Base-by-base conservation (phyloP, 2,329 filamentous ascomycete species). In the Trichoderma guizhouense region DNA sequence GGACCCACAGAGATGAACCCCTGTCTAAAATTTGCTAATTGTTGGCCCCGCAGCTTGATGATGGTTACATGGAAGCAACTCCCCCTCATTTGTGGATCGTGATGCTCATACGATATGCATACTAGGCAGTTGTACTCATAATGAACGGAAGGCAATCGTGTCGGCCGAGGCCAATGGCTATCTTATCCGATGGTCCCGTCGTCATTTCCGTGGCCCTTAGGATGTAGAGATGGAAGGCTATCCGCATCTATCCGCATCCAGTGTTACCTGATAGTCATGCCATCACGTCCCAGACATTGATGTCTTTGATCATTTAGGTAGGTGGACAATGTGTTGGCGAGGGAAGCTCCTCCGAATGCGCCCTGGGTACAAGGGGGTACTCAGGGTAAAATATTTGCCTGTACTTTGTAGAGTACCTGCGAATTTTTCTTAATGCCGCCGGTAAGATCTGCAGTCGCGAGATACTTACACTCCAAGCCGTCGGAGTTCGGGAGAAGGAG, bases 41-140 rank as follows among this genome's bases (percentile, higher is more conserved):
- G 30, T 51, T 21, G 30, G 36, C n/a, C n/a, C 26, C 24, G 43
- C 30, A 14, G 28, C 39, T 32, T 26, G 36, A 60, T 18, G 43
- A 62, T 69, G 67, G 67, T 62, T 69, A 69, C 57, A 69, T 36
- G 18, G 28, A 39, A 18, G 39, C 39, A 24, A 53, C 28, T 62
- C 21, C 67, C 66, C 67, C 67, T 69, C 67, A 69, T 61, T 62
- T 69, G 57, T 69, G 57, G 57, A 62, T 34, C 43, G 55, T 21
- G 57, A 53, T 36, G 21, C 39, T 61, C 34, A 58, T 51, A 28
- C 39, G 14, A 51, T 61, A 53, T 53, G 55, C 36, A 60, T 65
- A 43, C 39, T 43, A 26, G 26, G 39, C 3, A 34, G 34, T n/a
- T 58, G 24, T 14, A 28, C 28, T 21, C 30, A 34, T 12, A 32